These are phyloP conservation scores for Geopyxis carbonaria DNA, from an alignment of 495 filamentous ascomycete species.

Conservation along the genomic window DNA sequence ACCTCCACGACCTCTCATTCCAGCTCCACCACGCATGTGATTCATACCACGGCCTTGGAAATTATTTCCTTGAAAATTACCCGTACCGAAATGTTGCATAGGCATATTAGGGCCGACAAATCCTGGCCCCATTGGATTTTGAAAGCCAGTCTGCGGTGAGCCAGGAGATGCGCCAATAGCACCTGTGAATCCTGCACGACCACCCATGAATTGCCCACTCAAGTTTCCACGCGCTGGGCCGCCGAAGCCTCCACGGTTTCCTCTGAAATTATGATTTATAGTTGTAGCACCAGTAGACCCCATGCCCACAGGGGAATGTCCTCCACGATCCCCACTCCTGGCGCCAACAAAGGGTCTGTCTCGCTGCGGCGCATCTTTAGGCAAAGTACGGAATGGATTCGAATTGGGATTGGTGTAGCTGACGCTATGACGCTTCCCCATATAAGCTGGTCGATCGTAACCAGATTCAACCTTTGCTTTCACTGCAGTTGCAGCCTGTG, in stretches of 20 bases:
- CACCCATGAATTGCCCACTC: constrained; percentile 35
- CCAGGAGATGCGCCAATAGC: constrained; percentile 30
- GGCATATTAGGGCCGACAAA: constrained; percentile 39
- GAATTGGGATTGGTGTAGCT: constrained; percentile 56
- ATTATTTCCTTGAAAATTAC: constrained; percentile 36
- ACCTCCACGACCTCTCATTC: constrained; percentile 57
- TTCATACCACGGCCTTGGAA: constrained; percentile 30
- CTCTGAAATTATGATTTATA: constrained; percentile 30
- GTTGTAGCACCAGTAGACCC: constrained; percentile 22
- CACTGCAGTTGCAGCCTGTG: constrained; percentile 69
- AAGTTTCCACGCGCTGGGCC: constrained; percentile 30
- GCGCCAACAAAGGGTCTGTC: constrained; percentile 36
- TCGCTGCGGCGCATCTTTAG: constrained; percentile 73
- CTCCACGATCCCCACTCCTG: constrained; percentile 30
- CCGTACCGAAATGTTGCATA: constrained; percentile 39
- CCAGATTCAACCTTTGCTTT: constrained; percentile 65
- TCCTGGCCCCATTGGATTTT: constrained; percentile 42
- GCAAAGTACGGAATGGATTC: constrained; percentile 83
- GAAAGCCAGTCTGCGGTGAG: constrained; percentile 28
- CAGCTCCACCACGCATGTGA: constrained; percentile 20
- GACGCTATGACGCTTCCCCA: constrained; percentile 49
- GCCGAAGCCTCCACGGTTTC: constrained; percentile 25
- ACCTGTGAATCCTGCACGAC: constrained; percentile 35
- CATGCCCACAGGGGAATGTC: constrained; percentile 18
- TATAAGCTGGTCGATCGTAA: constrained; percentile 31